Percentiles rank a stretch among this genome's conserved stretches.
Evolutionary conservation across 305 asterid genomes (phyloP).

Genomic region (Rubia tinctorum): DNA sequence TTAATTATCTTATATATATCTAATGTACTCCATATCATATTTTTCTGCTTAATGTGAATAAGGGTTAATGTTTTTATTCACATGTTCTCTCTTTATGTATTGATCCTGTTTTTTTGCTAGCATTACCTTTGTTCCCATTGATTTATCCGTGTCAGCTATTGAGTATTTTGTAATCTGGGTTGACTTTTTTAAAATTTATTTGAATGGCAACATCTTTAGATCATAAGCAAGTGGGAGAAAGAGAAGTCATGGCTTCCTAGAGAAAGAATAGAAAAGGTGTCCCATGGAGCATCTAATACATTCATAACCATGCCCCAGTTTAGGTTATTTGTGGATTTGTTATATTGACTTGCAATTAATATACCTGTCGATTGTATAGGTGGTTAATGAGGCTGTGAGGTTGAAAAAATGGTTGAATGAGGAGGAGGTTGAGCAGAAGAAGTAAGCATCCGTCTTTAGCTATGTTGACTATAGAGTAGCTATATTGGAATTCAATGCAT

Average conservation of each 20-base stretch:
- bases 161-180: background rate
- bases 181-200: constrained; percentile 21
- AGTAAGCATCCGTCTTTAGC: constrained; percentile 47
- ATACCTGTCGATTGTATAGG: constrained; percentile 35
- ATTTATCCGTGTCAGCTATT: background rate
- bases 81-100: background rate
- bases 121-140: no score
- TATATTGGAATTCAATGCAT: no score
- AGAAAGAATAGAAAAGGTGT: no score
- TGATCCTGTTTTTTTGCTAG: background rate
- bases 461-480: background rate
- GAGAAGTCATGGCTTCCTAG: constrained; percentile 91
- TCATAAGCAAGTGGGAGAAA: constrained; percentile 76
- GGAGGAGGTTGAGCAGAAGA: constrained; percentile 79
- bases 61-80: background rate
- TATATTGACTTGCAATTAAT: background rate
- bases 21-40: background rate
- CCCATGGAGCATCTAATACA: no score
- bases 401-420: constrained; percentile 79
- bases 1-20: background rate
- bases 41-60: background rate
- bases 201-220: constrained; percentile 39
- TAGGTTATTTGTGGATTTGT: constrained; percentile 7
- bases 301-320: constrained; percentile 14
- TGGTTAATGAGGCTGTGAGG: constrained; percentile 60